phyloP scores from a whole-genome alignment of 495 filamentous ascomycete species.

The Rhypophila decipiens region DNA sequence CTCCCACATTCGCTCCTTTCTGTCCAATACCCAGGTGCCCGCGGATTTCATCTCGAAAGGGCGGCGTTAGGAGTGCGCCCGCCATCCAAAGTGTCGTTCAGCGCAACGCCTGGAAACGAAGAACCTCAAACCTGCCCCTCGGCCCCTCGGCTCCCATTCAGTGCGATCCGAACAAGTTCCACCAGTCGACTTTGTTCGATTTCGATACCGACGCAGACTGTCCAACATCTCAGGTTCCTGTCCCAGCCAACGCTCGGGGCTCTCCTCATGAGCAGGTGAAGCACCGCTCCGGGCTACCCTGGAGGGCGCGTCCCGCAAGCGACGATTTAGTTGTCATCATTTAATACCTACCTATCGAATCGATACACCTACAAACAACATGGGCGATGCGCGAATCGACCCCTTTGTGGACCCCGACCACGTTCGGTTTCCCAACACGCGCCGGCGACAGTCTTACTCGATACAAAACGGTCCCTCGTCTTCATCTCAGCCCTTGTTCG shows the following conservation, averaged over 20 bases:
- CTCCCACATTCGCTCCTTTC: too few relatives aligned
- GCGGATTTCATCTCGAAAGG: too few relatives aligned
- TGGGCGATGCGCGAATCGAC: conserved; percentile 11
- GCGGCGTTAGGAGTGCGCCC: too few relatives aligned
- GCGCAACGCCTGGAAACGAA: too few relatives aligned
- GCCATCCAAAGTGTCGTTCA: too few relatives aligned
- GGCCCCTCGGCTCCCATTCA: too few relatives aligned
- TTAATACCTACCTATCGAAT: conserved; percentile 1
- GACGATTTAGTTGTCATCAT: too few relatives aligned
- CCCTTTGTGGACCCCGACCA: conserved; percentile 13
- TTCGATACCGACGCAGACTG: too few relatives aligned
- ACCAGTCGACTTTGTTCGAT: too few relatives aligned
- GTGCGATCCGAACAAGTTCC: too few relatives aligned
- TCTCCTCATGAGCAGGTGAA: conserved; percentile 3
- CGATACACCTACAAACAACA: conserved; percentile 4
- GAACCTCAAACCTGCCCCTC: too few relatives aligned
- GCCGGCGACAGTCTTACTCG: conserved; percentile 9
- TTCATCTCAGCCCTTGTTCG: conserved; percentile 6
- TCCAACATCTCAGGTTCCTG: background rate
- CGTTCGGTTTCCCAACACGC: conserved; percentile 20
- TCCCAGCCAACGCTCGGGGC: background rate
- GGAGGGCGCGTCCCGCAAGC: conserved; percentile 12
- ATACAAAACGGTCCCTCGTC: background rate
- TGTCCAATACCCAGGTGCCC: too few relatives aligned
- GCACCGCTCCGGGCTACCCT: background rate